Conservation (phyloP, 768 basidiomycete species). For the Mycena pura region DNA sequence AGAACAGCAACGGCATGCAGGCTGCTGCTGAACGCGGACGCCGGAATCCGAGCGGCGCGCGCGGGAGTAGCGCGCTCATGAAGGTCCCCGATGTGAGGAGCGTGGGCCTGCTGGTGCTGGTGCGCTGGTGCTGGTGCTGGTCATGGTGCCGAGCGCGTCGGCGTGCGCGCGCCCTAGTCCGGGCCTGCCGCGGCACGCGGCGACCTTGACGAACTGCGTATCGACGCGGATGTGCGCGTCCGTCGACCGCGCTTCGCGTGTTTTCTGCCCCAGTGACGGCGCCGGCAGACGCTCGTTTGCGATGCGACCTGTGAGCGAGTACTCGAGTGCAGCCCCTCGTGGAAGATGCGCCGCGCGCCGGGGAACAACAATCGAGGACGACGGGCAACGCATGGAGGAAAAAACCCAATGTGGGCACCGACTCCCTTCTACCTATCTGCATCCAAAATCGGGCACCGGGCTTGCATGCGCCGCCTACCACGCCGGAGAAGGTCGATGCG, state of each 20-base stretch:
- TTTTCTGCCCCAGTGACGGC: neutral
- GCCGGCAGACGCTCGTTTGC: neutral
- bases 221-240: slow-evolving; percentile 36
- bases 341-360: neutral
- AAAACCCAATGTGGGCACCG: too few species aligned
- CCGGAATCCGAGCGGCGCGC: neutral
- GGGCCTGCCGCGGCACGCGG: slow-evolving; percentile 69
- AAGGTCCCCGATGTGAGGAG: neutral
- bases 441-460: slow-evolving; percentile 78
- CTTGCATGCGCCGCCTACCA: slow-evolving; percentile 46
- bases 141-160: slow-evolving; percentile 44
- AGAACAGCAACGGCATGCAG: slow-evolving; percentile 14
- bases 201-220: slow-evolving; percentile 62
- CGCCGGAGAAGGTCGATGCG: slow-evolving; percentile 20
- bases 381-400: neutral
- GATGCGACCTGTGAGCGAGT: neutral
- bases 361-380: neutral
- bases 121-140: slow-evolving; percentile 36
- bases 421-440: slow-evolving; percentile 46
- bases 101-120: too few species aligned
- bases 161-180: too few species aligned
- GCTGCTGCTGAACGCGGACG: neutral
- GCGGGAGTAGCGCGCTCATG: neutral
- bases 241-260: too few species aligned
- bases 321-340: too few species aligned